These are phyloP conservation scores for Cercospora zeina DNA, from an alignment of 2,329 filamentous ascomycete genomes.

Conservation along the genomic window DNA sequence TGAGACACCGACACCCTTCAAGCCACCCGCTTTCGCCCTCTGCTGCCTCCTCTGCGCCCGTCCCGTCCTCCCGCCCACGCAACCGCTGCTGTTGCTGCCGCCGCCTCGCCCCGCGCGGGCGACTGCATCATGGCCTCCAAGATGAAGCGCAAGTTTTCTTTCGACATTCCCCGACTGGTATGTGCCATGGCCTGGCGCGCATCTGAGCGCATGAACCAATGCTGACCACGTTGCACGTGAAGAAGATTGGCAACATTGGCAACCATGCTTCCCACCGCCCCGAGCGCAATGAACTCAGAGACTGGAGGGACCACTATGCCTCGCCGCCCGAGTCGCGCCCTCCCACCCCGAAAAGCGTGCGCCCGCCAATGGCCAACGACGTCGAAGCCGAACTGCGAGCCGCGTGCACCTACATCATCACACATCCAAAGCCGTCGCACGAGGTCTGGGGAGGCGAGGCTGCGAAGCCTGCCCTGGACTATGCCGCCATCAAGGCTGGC, in stretches of 20 bases:
- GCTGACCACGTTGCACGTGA: constrained; percentile 11
- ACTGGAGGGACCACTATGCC: constrained; percentile 36
- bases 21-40: constrained; percentile 15
- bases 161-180: constrained; percentile 46
- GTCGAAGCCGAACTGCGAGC: constrained; percentile 49
- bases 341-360: constrained; percentile 47
- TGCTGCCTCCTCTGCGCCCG: background rate
- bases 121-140: constrained; percentile 15
- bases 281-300: constrained; percentile 15
- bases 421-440: constrained; percentile 42
- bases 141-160: constrained; percentile 50
- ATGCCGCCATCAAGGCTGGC: constrained; percentile 37
- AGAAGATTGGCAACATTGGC: constrained; percentile 18
- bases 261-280: constrained; percentile 5
- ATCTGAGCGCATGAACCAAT: constrained; percentile 1
- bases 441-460: constrained; percentile 39
- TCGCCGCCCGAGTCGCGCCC: constrained; percentile 39
- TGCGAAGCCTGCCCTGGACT: constrained; percentile 38
- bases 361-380: constrained; percentile 46
- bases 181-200: constrained; percentile 24
- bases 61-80: background rate
- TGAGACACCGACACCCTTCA: constrained; percentile 13
- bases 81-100: background rate
- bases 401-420: constrained; percentile 49
- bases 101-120: background rate